Percentiles rank a stretch among this genome's conserved stretches.
These are phyloP conservation scores for Aspergillus arachidicola DNA, from an alignment of 2,329 filamentous ascomycete genomes.

Conservation along the genomic window DNA sequence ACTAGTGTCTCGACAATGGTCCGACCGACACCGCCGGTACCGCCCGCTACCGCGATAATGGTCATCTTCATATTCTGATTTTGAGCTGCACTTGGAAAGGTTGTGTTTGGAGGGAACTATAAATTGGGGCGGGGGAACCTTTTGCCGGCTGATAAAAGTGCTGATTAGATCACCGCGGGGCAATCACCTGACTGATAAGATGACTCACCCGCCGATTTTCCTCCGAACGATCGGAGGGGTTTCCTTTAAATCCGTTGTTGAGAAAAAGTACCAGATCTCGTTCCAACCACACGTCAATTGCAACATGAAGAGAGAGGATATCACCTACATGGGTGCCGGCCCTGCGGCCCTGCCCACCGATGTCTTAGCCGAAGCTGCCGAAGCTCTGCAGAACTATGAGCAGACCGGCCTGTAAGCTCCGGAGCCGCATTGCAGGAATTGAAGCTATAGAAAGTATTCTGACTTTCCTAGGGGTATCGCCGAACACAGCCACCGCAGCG, in stretches of 20 bases:
- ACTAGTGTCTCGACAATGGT: slow-evolving; percentile 50
- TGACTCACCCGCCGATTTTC: slow-evolving; percentile 3
- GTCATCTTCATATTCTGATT: slow-evolving; percentile 31
- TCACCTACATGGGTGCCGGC: slow-evolving; percentile 87
- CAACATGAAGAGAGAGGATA: slow-evolving; percentile 68
- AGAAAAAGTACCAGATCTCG: background rate
- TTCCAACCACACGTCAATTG: background rate
- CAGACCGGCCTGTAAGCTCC: slow-evolving; percentile 65
- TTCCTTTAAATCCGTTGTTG: background rate
- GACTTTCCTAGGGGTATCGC: slow-evolving; percentile 62
- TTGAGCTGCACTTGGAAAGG: background rate
- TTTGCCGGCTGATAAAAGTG: background rate
- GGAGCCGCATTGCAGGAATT: background rate
- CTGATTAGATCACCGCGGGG: slow-evolving; percentile 1
- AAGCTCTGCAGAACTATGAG: slow-evolving; percentile 80
- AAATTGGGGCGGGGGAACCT: background rate
- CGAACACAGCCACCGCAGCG: slow-evolving; percentile 87
- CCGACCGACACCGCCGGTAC: slow-evolving; percentile 50
- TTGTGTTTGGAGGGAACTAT: background rate
- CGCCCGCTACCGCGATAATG: slow-evolving; percentile 51
- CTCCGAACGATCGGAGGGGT: background rate
- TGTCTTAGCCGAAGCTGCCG: slow-evolving; percentile 75
- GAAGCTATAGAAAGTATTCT: background rate
- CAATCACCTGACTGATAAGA: slow-evolving; percentile 5
- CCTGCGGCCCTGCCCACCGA: slow-evolving; percentile 82